Percentiles rank a stretch among this genome's conserved stretches.
phyloP scores from a whole-genome alignment of 441 rosid genomes.

The Biscutella auriculata region DNA sequence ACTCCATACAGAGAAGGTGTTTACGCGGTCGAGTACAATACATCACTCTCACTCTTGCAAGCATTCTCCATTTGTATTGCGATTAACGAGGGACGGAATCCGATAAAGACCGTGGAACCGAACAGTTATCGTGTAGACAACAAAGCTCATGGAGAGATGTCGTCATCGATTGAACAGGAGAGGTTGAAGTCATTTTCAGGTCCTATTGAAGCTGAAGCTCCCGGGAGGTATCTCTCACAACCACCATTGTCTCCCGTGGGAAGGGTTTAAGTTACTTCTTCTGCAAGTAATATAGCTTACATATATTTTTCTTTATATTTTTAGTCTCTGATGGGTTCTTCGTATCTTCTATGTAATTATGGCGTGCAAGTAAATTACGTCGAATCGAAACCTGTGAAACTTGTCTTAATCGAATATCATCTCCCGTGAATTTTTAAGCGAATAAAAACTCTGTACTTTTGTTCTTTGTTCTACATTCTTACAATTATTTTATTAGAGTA shows the following conservation, averaged over 20 bases:
- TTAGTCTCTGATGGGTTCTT: conserved; percentile 1
- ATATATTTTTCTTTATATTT: neutral
- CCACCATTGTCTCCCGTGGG: conserved; percentile 60
- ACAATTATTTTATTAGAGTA: no score
- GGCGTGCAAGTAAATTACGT: no score
- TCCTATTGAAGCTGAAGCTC: conserved; percentile 29
- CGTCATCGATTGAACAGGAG: conserved; percentile 20
- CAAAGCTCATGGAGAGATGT: conserved; percentile 26
- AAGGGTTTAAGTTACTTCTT: conserved; percentile 38
- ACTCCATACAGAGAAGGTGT: conserved; percentile 62
- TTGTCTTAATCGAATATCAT: no score
- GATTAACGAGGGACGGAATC: conserved; percentile 43
- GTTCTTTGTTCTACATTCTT: no score
- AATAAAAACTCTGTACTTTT: no score
- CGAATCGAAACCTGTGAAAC: no score
- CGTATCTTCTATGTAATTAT: no score
- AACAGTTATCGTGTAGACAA: conserved; percentile 22
- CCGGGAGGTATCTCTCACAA: conserved; percentile 43
- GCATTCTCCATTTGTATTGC: conserved; percentile 82
- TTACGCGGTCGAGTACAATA: conserved; percentile 63
- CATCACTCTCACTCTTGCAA: conserved; percentile 62
- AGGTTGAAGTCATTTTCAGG: conserved; percentile 22
- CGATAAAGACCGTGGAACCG: conserved; percentile 24
- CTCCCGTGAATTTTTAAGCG: no score
- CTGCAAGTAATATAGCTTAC: conserved; percentile 10